These are phyloP conservation scores for Aspergillus cavernicola DNA, from an alignment of 495 filamentous ascomycete genomes.

Conservation along the genomic window DNA sequence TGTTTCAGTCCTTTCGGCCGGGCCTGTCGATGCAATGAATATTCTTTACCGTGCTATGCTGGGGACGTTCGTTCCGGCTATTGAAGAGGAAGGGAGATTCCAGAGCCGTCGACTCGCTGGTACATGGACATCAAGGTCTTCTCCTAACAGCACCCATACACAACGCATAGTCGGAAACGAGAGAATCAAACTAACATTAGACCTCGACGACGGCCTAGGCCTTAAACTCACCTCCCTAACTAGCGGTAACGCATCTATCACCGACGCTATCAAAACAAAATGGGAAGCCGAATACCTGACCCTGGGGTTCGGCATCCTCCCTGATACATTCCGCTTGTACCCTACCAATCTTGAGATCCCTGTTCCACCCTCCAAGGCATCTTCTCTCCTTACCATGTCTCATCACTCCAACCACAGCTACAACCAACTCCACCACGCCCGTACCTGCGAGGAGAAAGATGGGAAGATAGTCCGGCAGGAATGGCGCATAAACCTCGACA, in stretches of 20 bases:
- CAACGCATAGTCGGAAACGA: no score
- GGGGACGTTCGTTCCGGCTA: constrained; percentile 7
- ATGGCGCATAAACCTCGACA: constrained; percentile 15
- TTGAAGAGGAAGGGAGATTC: constrained; percentile 6
- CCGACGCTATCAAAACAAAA: constrained; percentile 6
- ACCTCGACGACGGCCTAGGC: constrained; percentile 7
- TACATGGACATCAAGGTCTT: constrained; percentile 1
- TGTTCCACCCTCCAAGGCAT: neutral
- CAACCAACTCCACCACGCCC: no score
- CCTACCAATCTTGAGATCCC: constrained; percentile 10
- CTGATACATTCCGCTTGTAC: constrained; percentile 9
- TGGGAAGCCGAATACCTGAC: constrained; percentile 6
- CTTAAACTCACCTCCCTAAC: constrained; percentile 7
- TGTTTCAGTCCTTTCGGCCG: constrained; percentile 6
- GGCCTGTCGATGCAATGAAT: constrained; percentile 13
- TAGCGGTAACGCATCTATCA: constrained; percentile 4
- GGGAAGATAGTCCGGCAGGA: constrained; percentile 6
- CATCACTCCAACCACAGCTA: no score
- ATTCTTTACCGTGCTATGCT: constrained; percentile 14
- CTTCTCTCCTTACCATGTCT: neutral
- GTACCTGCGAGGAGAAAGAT: neutral
- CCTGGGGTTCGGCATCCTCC: constrained; percentile 10
- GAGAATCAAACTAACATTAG: neutral
- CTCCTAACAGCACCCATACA: no score
- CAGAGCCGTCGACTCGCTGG: constrained; percentile 2